These are phyloP conservation scores for Verticillium klebahnii DNA, from an alignment of 2,329 filamentous ascomycete genomes.

Conservation along the genomic window DNA sequence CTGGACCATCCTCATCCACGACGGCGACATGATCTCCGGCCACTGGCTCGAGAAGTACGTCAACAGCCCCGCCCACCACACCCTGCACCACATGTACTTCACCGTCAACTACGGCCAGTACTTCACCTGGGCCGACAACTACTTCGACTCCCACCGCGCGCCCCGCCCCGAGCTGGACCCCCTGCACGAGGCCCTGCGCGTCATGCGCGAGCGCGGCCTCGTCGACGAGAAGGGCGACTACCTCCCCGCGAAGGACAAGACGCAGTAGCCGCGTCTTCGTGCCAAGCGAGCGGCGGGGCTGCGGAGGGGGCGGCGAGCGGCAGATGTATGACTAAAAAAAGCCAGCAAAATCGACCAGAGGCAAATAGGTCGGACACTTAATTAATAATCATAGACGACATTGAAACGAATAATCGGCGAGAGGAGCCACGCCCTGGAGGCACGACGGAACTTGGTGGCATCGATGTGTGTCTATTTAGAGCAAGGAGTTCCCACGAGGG, in stretches of 20 bases:
- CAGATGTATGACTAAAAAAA: too few relatives aligned
- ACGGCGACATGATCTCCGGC: conserved; percentile 43
- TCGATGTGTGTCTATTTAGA: too few relatives aligned
- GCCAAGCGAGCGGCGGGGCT: too few relatives aligned
- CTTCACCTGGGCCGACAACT: conserved; percentile 42
- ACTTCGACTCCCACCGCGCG: conserved; percentile 38
- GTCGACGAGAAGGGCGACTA: conserved; percentile 37
- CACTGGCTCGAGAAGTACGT: conserved; percentile 41
- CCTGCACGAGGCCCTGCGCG: conserved; percentile 36
- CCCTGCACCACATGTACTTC: conserved; percentile 45
- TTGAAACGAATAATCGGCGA: too few relatives aligned
- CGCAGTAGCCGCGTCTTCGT: conserved; percentile 3
- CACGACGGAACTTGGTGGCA: too few relatives aligned
- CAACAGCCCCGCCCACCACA: conserved; percentile 44
- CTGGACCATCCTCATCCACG: conserved; percentile 46
- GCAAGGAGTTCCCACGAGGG: too few relatives aligned
- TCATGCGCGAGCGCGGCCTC: conserved; percentile 38
- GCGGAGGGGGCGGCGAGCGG: too few relatives aligned
- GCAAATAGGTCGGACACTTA: too few relatives aligned
- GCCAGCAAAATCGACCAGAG: too few relatives aligned
- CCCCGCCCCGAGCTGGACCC: conserved; percentile 38
- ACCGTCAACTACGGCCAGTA: conserved; percentile 46
- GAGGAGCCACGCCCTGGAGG: too few relatives aligned
- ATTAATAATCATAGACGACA: too few relatives aligned
- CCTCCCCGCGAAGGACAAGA: conserved; percentile 26